Conservation (phyloP, 495 filamentous ascomycete species). For the Podospora appendiculata region DNA sequence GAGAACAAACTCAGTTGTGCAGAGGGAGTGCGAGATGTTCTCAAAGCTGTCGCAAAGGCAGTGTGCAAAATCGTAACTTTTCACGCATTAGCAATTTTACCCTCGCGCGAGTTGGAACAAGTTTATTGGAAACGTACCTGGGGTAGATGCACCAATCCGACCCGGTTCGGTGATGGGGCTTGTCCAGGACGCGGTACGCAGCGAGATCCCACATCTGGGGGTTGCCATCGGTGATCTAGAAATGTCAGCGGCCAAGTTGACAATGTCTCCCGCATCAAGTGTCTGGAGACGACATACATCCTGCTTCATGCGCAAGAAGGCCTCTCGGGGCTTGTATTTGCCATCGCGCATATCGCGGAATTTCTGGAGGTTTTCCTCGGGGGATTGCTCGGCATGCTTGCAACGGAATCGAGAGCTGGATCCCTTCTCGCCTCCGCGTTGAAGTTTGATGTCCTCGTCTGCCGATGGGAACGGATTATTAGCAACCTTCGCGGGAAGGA, state of each 20-base stretch:
- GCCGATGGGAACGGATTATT: background rate
- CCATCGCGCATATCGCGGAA: slow-evolving; percentile 90
- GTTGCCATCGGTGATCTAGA: slow-evolving; percentile 43
- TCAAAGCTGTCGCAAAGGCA: slow-evolving; percentile 86
- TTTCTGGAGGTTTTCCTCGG: slow-evolving; percentile 69
- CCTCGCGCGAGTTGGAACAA: no score
- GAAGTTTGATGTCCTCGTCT: slow-evolving; percentile 68
- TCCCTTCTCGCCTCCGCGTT: slow-evolving; percentile 70
- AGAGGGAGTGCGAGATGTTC: slow-evolving; percentile 79
- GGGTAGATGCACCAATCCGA: slow-evolving; percentile 79
- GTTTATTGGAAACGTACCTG: slow-evolving; percentile 68
- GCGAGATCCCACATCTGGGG: slow-evolving; percentile 71
- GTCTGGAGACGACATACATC: slow-evolving; percentile 22
- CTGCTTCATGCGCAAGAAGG: slow-evolving; percentile 90
- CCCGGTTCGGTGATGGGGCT: slow-evolving; percentile 66
- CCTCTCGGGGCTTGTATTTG: slow-evolving; percentile 79
- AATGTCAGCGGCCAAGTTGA: background rate
- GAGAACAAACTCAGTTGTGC: slow-evolving; percentile 78
- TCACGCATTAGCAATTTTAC: no score
- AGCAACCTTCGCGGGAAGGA: background rate
- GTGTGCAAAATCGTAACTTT: slow-evolving; percentile 30
- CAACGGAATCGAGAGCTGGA: slow-evolving; percentile 67
- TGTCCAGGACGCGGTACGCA: slow-evolving; percentile 68
- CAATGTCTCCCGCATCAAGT: no score
- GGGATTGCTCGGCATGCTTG: slow-evolving; percentile 62